Evolutionary conservation across 768 basidiomycete genomes (phyloP), one percentile per base, ranked within the genome.

Genomic region (Cantharellus cinnabarinus): DNA sequence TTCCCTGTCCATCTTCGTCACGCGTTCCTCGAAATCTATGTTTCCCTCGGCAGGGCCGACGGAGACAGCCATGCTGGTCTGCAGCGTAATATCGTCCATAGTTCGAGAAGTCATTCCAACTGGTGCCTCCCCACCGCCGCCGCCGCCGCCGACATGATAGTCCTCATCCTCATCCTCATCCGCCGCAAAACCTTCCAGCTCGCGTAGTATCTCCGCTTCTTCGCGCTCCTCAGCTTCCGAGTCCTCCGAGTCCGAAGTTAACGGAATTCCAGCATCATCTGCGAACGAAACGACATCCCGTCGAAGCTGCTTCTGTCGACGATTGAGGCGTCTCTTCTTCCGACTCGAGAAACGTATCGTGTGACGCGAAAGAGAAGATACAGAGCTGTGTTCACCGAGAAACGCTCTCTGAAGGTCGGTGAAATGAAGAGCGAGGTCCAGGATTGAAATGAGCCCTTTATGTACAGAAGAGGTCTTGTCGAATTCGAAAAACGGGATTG

Each of bases 371-470:
- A 41, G 5, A 15, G 35, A 14, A 35, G 5, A 5, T 7, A 14
- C 14, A 15, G 56, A 5, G 14, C 38, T 41, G 5, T 39, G 14
- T 40, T 14, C 56, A 14, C 34, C 15, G 3, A 5, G 5, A 50
- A 40, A 20, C 40, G 51, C 37, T 41, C 50, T 34, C 52, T 59
- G 38, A 86, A 84, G 57, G 52, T 79, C 76, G 61, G 76, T 77
- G 68, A 89, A 89, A 64, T 79, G 77, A 3, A 89, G 70, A 42
- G 78, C 75, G 73, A 87, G 80, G 67, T 89, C 85, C 37, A 89
- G 72, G 60, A 87, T 76, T 4, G 80, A 79, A 29, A 83, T 62
- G 53, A 89, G 77, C 34, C 81, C 77, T 62, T 77, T 77, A 64
- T 80, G 79, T 4, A 87, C 70, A 15, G 81, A 74, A 0, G 76